A percentile compares a stretch with the other conserved stretches of the same genome.
These are phyloP conservation scores for Apium graveolens DNA, from an alignment of 129 eudicot genomes.

Conservation along the genomic window DNA sequence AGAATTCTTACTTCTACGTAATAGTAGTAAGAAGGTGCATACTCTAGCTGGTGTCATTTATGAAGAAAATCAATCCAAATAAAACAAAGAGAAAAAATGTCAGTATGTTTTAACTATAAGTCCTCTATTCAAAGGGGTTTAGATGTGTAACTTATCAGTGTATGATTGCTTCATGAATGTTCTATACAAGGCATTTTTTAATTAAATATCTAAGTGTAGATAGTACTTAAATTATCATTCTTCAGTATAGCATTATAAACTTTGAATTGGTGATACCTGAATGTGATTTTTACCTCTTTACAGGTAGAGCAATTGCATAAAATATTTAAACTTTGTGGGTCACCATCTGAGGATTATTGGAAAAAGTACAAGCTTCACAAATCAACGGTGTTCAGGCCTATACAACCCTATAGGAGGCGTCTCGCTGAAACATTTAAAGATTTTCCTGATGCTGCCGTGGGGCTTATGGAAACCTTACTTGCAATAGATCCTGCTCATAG, in stretches of 20 bases:
- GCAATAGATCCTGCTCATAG: slow-evolving; percentile 63
- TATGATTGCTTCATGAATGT: background rate
- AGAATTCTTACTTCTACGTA: background rate
- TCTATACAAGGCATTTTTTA: background rate
- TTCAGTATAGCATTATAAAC: background rate
- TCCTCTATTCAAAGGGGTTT: background rate
- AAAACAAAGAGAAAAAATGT: background rate
- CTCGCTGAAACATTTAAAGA: slow-evolving; percentile 64
- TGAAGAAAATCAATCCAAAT: background rate
- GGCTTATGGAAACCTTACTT: slow-evolving; percentile 67
- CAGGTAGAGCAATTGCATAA: slow-evolving; percentile 93
- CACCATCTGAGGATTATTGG: slow-evolving; percentile 90
- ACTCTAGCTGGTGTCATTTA: too few relatives aligned
- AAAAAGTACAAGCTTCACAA: slow-evolving; percentile 58
- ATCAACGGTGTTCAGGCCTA: slow-evolving; percentile 62
- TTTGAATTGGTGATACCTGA: background rate
- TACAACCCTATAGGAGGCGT: slow-evolving; percentile 55
- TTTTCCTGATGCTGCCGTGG: slow-evolving; percentile 57
- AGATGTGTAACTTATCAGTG: background rate
- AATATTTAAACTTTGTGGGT: slow-evolving; percentile 90
- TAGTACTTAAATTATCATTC: background rate
- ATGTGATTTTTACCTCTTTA: background rate
- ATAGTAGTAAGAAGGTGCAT: background rate
- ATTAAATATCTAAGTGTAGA: background rate
- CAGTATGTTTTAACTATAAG: background rate